phyloP scores from a whole-genome alignment of 495 filamentous ascomycete genomes.

The Annulohypoxylon maeteangense region DNA sequence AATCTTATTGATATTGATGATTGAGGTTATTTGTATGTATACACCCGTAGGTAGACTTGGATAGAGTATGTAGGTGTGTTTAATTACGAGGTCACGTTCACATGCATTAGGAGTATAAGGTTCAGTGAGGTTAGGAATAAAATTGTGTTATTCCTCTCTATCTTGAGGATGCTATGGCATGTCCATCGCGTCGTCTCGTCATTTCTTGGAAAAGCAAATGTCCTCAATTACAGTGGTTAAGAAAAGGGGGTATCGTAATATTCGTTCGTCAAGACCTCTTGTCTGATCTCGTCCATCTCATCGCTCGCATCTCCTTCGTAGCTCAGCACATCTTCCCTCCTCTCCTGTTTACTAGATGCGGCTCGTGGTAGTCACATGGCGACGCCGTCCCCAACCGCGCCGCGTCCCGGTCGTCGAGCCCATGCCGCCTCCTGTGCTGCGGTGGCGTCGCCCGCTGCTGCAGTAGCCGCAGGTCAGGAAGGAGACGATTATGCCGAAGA shows the following conservation, averaged over 20 bases:
- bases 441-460: constrained; percentile 44
- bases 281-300: background rate
- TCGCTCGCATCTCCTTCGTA: background rate
- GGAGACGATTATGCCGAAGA: constrained; percentile 86
- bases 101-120: background rate
- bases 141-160: constrained; percentile 6
- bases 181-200: constrained; percentile 10
- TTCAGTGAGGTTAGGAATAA: background rate
- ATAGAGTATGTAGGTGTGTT: too few species aligned
- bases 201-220: background rate
- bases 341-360: constrained; percentile 34
- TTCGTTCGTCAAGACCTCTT: constrained; percentile 30
- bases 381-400: constrained; percentile 45
- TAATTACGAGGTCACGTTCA: background rate
- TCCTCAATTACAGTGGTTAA: constrained; percentile 9
- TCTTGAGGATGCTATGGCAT: background rate
- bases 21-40: constrained; percentile 5
- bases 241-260: constrained; percentile 46
- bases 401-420: constrained; percentile 20
- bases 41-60: too few species aligned
- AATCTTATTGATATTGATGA: constrained; percentile 69
- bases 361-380: constrained; percentile 43
- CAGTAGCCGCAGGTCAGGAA: constrained; percentile 82
- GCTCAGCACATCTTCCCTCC: background rate
- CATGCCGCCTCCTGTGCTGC: background rate